These are phyloP conservation scores for Vitis hybrid DNA, from an alignment of 177 flowering plant genomes.

Conservation along the genomic window DNA sequence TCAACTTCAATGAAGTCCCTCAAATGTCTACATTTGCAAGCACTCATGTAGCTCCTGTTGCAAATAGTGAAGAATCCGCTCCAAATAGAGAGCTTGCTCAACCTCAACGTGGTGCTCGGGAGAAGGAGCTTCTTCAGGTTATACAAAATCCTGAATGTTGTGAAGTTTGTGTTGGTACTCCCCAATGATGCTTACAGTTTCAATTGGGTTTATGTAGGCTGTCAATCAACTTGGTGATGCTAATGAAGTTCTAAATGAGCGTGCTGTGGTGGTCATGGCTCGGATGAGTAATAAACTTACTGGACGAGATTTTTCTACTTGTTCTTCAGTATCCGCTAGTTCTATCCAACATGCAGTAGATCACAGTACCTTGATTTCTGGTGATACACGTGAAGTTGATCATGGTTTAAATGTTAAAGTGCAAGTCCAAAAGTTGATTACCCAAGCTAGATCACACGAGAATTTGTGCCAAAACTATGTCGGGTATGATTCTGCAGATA, in stretches of 20 bases:
- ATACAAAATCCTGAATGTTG: background rate
- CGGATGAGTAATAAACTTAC: conserved; percentile 98
- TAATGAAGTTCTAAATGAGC: conserved; percentile 92
- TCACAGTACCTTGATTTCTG: conserved; percentile 54
- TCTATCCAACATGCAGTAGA: conserved; percentile 64
- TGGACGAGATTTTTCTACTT: conserved; percentile 83
- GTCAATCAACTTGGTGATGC: conserved; percentile 98
- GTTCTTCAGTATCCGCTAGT: conserved; percentile 44
- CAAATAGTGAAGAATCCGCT: conserved; percentile 70
- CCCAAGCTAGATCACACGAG: conserved; percentile 88
- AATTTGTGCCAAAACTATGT: conserved; percentile 97
- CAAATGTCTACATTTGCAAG: conserved; percentile 66
- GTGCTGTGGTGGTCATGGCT: conserved; percentile 95
- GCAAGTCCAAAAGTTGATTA: conserved; percentile 90
- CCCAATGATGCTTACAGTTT: conserved; percentile 4
- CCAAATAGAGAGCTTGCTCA: conserved; percentile 64
- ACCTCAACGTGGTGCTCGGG: conserved; percentile 86
- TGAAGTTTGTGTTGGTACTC: background rate
- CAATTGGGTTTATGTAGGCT: conserved; percentile 53
- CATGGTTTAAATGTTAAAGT: conserved; percentile 87
- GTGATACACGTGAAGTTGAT: conserved; percentile 86
- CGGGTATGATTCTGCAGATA: conserved; percentile 57
- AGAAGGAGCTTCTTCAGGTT: conserved; percentile 95
- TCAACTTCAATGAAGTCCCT: conserved; percentile 94
- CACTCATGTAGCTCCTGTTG: conserved; percentile 60